These are phyloP conservation scores for Xylariales sp. DNA, from an alignment of 2,329 filamentous ascomycete species.

Conservation along the genomic window DNA sequence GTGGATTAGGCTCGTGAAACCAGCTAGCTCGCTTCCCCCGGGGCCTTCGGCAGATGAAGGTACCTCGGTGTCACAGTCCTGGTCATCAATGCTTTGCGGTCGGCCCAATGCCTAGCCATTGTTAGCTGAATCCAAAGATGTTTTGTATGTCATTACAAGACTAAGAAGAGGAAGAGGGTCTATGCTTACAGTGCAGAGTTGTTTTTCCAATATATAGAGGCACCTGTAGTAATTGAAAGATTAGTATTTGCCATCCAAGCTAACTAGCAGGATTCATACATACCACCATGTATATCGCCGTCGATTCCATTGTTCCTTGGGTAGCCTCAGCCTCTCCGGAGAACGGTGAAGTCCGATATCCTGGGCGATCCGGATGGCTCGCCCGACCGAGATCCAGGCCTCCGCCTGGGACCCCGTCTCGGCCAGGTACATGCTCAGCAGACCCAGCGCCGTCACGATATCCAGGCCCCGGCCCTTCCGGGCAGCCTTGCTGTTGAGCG, in stretches of 20 bases:
- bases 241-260: no score
- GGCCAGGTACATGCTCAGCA: background rate
- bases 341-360: slow-evolving; percentile 2
- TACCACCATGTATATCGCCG: slow-evolving; percentile 1
- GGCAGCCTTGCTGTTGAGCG: background rate
- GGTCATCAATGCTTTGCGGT: background rate
- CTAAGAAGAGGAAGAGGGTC: no score
- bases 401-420: slow-evolving; percentile 2
- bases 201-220: slow-evolving; percentile 2
- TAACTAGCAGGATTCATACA: no score
- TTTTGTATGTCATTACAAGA: no score
- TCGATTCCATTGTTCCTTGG: background rate
- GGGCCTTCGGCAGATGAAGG: background rate
- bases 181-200: background rate
- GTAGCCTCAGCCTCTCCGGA: background rate
- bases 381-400: slow-evolving; percentile 1
- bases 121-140: no score
- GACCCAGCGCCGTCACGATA: background rate
- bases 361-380: slow-evolving; percentile 2
- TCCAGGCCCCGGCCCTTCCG: background rate
- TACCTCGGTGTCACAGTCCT: slow-evolving; percentile 3
- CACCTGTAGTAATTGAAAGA: no score
- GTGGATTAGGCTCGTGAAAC: slow-evolving; percentile 2
- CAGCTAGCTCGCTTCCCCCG: background rate
- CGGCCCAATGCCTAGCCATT: background rate